Conservation (phyloP, 495 filamentous ascomycete species). For the Gamarada debralockiae region DNA sequence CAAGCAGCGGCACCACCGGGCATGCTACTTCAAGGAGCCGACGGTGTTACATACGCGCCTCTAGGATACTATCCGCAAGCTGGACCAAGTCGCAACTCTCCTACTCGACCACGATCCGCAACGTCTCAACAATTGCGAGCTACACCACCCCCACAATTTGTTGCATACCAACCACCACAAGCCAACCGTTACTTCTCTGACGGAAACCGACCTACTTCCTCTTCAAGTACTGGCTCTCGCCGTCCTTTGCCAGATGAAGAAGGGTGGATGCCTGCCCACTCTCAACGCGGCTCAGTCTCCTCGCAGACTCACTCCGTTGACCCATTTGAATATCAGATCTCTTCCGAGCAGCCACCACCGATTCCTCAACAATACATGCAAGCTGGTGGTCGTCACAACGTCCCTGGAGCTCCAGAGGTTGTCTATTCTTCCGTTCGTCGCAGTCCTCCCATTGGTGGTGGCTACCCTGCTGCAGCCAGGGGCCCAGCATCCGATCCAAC, state of each 20-base stretch:
- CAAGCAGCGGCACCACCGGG: slow-evolving; percentile 16
- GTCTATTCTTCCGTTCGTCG: slow-evolving; percentile 21
- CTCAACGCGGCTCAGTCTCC: slow-evolving; percentile 20
- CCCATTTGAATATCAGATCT: slow-evolving; percentile 27
- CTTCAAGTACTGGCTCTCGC: slow-evolving; percentile 21
- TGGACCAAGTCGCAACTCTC: slow-evolving; percentile 26
- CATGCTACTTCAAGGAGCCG: slow-evolving; percentile 26
- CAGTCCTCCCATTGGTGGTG: slow-evolving; percentile 19
- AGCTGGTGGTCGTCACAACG: slow-evolving; percentile 10
- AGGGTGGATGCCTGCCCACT: slow-evolving; percentile 20
- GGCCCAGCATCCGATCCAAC: slow-evolving; percentile 20
- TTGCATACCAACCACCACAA: slow-evolving; percentile 4
- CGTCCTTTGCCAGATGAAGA: slow-evolving; percentile 25
- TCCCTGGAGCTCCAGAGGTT: slow-evolving; percentile 26
- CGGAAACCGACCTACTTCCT: slow-evolving; percentile 21
- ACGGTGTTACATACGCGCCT: slow-evolving; percentile 23
- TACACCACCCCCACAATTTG: slow-evolving; percentile 5
- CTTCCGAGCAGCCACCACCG: slow-evolving; percentile 18
- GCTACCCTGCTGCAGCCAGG: slow-evolving; percentile 18
- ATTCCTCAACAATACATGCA: slow-evolving; percentile 23
- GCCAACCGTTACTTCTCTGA: slow-evolving; percentile 21
- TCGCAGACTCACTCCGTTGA: slow-evolving; percentile 13
- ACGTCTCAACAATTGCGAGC: slow-evolving; percentile 18
- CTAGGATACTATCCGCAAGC: slow-evolving; percentile 23
- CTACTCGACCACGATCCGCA: slow-evolving; percentile 23